phyloP scores from a whole-genome alignment of 768 basidiomycete genomes.

The Jaapia argillacea region DNA sequence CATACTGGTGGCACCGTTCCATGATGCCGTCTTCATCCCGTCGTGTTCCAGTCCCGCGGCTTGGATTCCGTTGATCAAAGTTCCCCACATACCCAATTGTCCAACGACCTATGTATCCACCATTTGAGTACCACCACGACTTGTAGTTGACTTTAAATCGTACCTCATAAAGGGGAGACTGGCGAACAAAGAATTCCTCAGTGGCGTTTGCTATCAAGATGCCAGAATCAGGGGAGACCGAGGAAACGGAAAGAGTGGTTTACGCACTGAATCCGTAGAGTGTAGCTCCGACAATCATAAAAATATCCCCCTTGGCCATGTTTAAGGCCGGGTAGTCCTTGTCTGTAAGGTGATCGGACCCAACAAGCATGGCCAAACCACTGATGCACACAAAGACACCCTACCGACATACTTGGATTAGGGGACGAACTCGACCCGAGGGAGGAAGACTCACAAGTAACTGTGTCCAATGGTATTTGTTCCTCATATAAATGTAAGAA shows the following conservation, averaged over 20 bases:
- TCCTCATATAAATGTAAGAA: slow-evolving; percentile 75
- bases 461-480: slow-evolving; percentile 78
- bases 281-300: slow-evolving; percentile 81
- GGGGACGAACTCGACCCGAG: too few relatives aligned
- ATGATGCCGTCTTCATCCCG: slow-evolving; percentile 52
- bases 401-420: slow-evolving; percentile 44
- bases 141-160: too few relatives aligned
- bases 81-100: slow-evolving; percentile 80
- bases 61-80: slow-evolving; percentile 71
- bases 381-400: slow-evolving; percentile 2
- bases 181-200: slow-evolving; percentile 80
- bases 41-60: slow-evolving; percentile 66
- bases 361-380: slow-evolving; percentile 63
- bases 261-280: slow-evolving; percentile 78
- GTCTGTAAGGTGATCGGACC: slow-evolving; percentile 65
- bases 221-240: background rate
- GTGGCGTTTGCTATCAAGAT: slow-evolving; percentile 62
- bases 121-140: too few relatives aligned
- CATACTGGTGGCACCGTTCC: slow-evolving; percentile 66
- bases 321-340: slow-evolving; percentile 61
- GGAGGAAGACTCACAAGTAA: slow-evolving; percentile 41
- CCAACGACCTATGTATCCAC: slow-evolving; percentile 57
- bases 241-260: background rate
- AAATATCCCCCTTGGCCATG: slow-evolving; percentile 72
- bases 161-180: slow-evolving; percentile 73